Percentiles rank a stretch among this genome's conserved stretches.
phyloP scores from a whole-genome alignment of 83 land plant genomes.

The Thuja plicata region DNA sequence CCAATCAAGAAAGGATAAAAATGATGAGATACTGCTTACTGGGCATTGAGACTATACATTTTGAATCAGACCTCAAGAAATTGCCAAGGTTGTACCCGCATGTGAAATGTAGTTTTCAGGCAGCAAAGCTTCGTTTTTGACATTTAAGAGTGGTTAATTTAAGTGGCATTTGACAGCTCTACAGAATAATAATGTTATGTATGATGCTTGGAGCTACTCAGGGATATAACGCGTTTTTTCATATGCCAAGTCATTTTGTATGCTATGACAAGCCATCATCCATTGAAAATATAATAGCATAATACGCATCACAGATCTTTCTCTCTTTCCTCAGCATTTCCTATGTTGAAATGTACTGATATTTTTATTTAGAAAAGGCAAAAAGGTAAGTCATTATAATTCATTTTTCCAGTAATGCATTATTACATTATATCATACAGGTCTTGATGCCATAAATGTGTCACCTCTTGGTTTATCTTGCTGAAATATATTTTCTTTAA shows the following conservation, averaged over 20 bases:
- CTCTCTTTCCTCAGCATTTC: neutral
- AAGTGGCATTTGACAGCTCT: neutral
- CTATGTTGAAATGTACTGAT: neutral
- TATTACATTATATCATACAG: neutral
- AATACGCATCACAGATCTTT: neutral
- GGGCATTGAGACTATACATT: slow-evolving; percentile 6
- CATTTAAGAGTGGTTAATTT: neutral
- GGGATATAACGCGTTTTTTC: neutral
- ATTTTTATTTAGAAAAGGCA: neutral
- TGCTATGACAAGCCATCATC: neutral
- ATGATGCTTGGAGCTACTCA: neutral
- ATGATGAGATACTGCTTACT: slow-evolving; percentile 9
- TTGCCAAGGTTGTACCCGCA: neutral
- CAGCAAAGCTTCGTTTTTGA: neutral
- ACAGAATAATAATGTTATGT: neutral
- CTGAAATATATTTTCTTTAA: neutral
- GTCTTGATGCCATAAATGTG: neutral
- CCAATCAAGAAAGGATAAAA: slow-evolving; percentile 10
- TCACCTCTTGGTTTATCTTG: neutral
- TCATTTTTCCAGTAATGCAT: neutral
- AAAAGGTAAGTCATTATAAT: neutral
- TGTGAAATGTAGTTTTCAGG: neutral
- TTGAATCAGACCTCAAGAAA: neutral
- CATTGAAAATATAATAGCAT: neutral
- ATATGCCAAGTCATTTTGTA: neutral